These are phyloP conservation scores for Colletotrichum trifolii DNA, from an alignment of 2,329 filamentous ascomycete genomes.

Conservation along the genomic window DNA sequence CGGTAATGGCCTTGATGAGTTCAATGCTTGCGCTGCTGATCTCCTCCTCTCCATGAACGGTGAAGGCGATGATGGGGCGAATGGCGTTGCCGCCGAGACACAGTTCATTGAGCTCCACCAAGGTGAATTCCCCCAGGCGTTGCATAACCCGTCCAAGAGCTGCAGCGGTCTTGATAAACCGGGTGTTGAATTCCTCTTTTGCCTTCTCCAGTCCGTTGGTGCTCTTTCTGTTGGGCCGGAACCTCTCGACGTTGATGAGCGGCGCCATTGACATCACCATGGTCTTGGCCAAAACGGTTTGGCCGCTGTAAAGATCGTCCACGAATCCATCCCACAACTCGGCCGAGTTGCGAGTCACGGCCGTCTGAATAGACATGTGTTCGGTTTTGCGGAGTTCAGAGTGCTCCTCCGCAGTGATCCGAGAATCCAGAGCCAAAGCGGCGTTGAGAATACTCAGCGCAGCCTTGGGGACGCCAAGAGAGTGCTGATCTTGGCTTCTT, in stretches of 20 bases:
- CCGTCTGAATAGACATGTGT: slow-evolving; percentile 66
- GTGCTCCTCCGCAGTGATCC: slow-evolving; percentile 54
- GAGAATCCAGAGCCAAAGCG: slow-evolving; percentile 60
- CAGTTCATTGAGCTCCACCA: slow-evolving; percentile 74
- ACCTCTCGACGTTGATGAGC: slow-evolving; percentile 80
- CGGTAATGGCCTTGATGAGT: slow-evolving; percentile 84
- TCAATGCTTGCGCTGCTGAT: slow-evolving; percentile 85
- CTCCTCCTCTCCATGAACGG: slow-evolving; percentile 83
- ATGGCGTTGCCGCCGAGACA: slow-evolving; percentile 76
- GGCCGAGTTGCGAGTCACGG: slow-evolving; percentile 76
- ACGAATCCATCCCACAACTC: slow-evolving; percentile 83
- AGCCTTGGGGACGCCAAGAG: slow-evolving; percentile 58
- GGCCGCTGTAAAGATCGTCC: slow-evolving; percentile 72
- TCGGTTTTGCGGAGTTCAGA: slow-evolving; percentile 36
- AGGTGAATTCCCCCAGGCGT: slow-evolving; percentile 80
- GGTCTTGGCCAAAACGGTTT: slow-evolving; percentile 78
- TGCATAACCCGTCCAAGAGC: slow-evolving; percentile 81
- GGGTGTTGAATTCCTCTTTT: slow-evolving; percentile 81
- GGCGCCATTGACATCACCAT: slow-evolving; percentile 77
- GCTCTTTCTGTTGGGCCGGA: slow-evolving; percentile 66
- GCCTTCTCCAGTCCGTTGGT: slow-evolving; percentile 50
- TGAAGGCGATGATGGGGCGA: slow-evolving; percentile 78
- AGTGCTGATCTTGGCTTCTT: slow-evolving; percentile 46
- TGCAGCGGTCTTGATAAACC: slow-evolving; percentile 66
- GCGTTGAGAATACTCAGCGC: slow-evolving; percentile 63